phyloP scores from a whole-genome alignment of 768 basidiomycete species.

The Boletus vinaceobasis region DNA sequence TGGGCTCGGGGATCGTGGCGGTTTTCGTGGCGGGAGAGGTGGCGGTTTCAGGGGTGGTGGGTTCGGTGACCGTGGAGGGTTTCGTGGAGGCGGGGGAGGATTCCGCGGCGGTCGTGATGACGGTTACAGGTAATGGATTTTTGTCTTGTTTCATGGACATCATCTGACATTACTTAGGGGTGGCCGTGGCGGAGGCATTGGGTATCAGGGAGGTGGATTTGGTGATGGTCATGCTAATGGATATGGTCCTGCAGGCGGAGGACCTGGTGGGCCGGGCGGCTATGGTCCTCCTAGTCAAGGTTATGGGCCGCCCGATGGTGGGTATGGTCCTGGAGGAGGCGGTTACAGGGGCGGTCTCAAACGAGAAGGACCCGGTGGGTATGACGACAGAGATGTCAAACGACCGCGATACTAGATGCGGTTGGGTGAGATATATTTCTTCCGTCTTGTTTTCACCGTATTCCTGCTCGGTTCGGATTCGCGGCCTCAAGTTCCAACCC shows the following conservation, averaged over 20 bases:
- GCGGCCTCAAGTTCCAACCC: constrained; percentile 23
- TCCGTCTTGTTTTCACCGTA: constrained; percentile 21
- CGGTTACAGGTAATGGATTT: constrained; percentile 47
- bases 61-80: constrained; percentile 40
- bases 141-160: constrained; percentile 1
- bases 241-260: constrained; percentile 48
- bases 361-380: constrained; percentile 70
- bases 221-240: constrained; percentile 53
- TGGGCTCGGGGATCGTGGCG: constrained; percentile 34
- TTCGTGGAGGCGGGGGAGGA: constrained; percentile 36
- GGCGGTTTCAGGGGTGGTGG: constrained; percentile 47
- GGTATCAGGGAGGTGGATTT: constrained; percentile 61
- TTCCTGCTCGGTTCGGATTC: constrained; percentile 23
- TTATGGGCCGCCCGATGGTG: constrained; percentile 46
- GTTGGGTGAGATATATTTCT: constrained; percentile 34
- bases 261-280: constrained; percentile 41
- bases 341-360: constrained; percentile 74
- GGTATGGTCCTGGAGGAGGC: constrained; percentile 45
- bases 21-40: constrained; percentile 40
- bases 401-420: constrained; percentile 72
- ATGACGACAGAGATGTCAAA: constrained; percentile 79
- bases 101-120: constrained; percentile 39
- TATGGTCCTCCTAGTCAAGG: constrained; percentile 38
- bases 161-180: constrained; percentile 39
- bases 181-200: constrained; percentile 70